These are phyloP conservation scores for Penicillium canariense DNA, from an alignment of 495 filamentous ascomycete genomes.

Conservation along the genomic window DNA sequence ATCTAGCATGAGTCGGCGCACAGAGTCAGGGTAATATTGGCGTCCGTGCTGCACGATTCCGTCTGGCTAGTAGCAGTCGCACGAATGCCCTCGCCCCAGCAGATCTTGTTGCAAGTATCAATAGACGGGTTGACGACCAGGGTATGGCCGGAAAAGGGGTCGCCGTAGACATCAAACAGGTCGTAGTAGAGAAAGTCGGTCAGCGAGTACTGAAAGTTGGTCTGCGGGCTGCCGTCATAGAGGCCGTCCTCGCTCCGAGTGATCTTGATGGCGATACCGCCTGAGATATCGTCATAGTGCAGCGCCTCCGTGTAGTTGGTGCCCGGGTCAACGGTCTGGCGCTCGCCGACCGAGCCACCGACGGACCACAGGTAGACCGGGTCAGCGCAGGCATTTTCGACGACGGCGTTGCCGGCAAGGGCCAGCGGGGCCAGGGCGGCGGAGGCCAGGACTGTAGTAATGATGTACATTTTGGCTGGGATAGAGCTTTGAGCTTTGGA, in stretches of 20 bases:
- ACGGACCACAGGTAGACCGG: slow-evolving; percentile 58
- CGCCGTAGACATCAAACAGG: slow-evolving; percentile 54
- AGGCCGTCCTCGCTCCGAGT: slow-evolving; percentile 49
- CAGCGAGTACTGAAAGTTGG: slow-evolving; percentile 54
- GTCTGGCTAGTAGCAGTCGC: slow-evolving; percentile 51
- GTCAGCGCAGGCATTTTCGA: slow-evolving; percentile 49
- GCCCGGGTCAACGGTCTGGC: slow-evolving; percentile 39
- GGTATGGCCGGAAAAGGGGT: slow-evolving; percentile 49
- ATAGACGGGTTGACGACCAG: slow-evolving; percentile 41
- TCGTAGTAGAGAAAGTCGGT: slow-evolving; percentile 56
- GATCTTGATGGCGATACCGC: slow-evolving; percentile 57
- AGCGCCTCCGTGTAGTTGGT: slow-evolving; percentile 40
- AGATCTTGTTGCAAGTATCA: slow-evolving; percentile 42
- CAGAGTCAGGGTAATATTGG: slow-evolving; percentile 34
- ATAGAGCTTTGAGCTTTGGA: not conserved
- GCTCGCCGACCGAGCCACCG: slow-evolving; percentile 40
- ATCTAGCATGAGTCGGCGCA: slow-evolving; percentile 31
- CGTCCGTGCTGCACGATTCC: slow-evolving; percentile 39
- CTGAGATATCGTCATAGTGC: slow-evolving; percentile 47
- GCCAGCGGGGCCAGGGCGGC: slow-evolving; percentile 30
- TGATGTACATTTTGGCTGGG: slow-evolving; percentile 31
- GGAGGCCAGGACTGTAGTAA: slow-evolving; percentile 23
- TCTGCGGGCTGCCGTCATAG: slow-evolving; percentile 52
- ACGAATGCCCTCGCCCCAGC: slow-evolving; percentile 48
- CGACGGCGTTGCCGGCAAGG: slow-evolving; percentile 45